Evolutionary conservation across 192 early-diverging fungal species (phyloP), one percentile per base, ranked within the genome.

Genomic region (Dissophora globulifera): DNA sequence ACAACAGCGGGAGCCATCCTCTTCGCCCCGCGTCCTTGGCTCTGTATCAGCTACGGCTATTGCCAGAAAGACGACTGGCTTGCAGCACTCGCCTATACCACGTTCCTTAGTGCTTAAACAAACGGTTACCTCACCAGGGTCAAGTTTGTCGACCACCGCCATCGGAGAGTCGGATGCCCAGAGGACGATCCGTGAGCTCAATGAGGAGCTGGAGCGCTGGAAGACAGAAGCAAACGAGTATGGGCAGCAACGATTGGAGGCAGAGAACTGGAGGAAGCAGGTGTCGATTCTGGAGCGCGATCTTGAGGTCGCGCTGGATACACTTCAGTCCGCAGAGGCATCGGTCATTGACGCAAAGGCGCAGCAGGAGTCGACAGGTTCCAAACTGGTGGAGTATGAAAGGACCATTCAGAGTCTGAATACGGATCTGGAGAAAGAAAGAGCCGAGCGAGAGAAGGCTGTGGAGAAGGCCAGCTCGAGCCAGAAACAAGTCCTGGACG

Each of bases 211-310:
- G 8, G 72, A 76, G 29, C 57, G 52, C n/a, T 76, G 64, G 56
- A 66, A 62, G 52, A 50, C 27, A 4, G 72, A 76, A 23, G 58
- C 46, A 2, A 23, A 26, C 12, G 52, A 55, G 20, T 26, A 26
- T 30, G 31, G 42, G 11, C 50, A 55, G 46, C 63, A 76, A 27
- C 57, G 52, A 1, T 33, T 22, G 11, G 41, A 33, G 29, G 40
- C 47, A 0, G 72, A 76, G 7, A 42, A 25, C 4, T 54, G 38
- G 43, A 46, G 61, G 20, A 76, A 76, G 32, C 72, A 76, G 25
- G 65, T 76, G 30, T 66, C 72, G 13, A 40, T 40, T 27, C 46
- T 76, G 32, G 63, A 76, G 51, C 51, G 72, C 16, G 72, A 76
- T 50, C 64, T 76, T 6, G 72, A 67, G 57, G 32, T 47, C 17